Evolutionary conservation across 306 rosid genomes (phyloP), one percentile per base, ranked within the genome.

Genomic region (Dalbergia cultrata): DNA sequence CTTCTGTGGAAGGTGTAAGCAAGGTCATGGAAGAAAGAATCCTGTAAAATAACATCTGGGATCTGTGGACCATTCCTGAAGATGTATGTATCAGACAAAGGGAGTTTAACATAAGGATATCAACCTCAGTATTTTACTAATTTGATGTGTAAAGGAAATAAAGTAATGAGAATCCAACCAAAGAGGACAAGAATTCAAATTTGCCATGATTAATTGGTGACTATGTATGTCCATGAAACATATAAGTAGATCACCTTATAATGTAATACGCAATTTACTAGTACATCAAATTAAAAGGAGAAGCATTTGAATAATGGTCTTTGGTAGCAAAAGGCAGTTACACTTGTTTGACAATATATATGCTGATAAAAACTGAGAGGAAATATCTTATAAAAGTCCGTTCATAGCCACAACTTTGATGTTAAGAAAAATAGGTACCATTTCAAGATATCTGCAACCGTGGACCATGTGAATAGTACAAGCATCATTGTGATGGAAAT

Each of bases 401-500:
- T 70, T 33, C 26, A 61, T 31, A 70, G 14, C 18, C 18, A 70
- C 21, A 53, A 64, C 0, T 33, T 50, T 12, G 71, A 70, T 18
- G 63, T 58, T 5, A 73, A 66, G n/a, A 11, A 47, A 58, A 75
- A 62, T 12, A 45, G 13, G 17, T 89, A 94, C 98, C 93, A 89
- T 49, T 77, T 80, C 43, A 94, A 85, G 53, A 83, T 64, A 34
- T 88, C 91, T 26, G 90, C 88, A 43, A 59, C 65, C 0, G 84
- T 78, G 82, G 82, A 85, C 93, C 97, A 94, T 33, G 89, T 85
- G 89, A 87, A 94, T 83, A 92, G 85, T 4, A 83, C 66, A 59
- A 92, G 88, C 92, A 94, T 81, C 0, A 85, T 62, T 80, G 93
- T 86, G 74, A 94, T 94, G 73, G 85, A 81, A 72, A 91, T 62